Evolutionary conservation across 2,329 filamentous ascomycete species (phyloP), one percentile per base, ranked within the genome.

Genomic region (Claviceps digitariae): DNA sequence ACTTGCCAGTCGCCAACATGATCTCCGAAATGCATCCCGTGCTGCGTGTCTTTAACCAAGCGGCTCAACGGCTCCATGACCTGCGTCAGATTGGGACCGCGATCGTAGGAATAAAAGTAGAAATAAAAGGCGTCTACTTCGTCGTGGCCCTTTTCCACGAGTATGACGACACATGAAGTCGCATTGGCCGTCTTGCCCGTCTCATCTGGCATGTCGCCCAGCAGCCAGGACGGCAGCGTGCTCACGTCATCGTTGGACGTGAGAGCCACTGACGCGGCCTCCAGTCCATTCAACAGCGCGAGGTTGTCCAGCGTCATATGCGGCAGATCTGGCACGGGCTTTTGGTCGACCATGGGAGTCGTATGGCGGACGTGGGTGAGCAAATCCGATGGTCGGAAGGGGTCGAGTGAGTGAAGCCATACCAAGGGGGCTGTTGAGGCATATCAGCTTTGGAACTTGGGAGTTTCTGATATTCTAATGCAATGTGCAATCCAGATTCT

Each of bases 81-180:
- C 51, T 63, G 62, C 0, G 60, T 62, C 52, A 63, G 57, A 31
- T 64, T 64, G 6, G 58, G 52, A 0, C 63, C 64, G 38, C 59
- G 56, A 20, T 66, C 60, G 47, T 63, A 66, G 7, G 64, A 66
- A 54, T 66, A 66, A 41, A 66, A 66, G 53, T 66, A 66, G 31
- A 65, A 66, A 56, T 60, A 66, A 25, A 66, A 66, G 1, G 59
- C 64, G 27, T 64, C 64, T 1, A 62, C 4, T 7, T 60, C 56
- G 1, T 43, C 41, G 5, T 54, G 25, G 31, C 34, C 52, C 52
- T 58, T 55, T 25, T 62, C 59, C 0, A 64, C 59, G 3, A 66
- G 48, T 20, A 66, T 52, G 23, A 66, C 62, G 6, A 63, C 62
- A 50, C 61, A 64, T 1, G 63, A 53, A 5, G 63, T 65, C 6